phyloP scores from a whole-genome alignment of 1,284 basidiomycete species.

The Puccinia hordei region DNA sequence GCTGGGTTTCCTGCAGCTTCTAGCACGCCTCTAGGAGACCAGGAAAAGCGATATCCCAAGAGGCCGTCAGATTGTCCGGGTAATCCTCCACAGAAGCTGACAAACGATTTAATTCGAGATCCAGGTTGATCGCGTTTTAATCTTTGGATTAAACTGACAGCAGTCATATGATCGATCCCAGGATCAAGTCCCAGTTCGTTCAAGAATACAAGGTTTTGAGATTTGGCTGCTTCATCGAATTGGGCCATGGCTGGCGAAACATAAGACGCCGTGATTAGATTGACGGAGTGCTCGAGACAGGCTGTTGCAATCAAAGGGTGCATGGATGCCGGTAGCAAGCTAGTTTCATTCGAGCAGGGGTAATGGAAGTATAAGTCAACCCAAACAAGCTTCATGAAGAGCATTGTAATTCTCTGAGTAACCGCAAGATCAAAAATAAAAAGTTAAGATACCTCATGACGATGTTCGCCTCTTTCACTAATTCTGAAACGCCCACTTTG shows the following conservation, averaged over 20 bases:
- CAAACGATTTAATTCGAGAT: conserved; percentile 71
- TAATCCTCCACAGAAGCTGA: conserved; percentile 89
- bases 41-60: conserved; percentile 90
- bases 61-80: conserved; percentile 66
- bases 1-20: conserved; percentile 79
- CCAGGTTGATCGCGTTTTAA: conserved; percentile 64
- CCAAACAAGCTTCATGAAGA: neutral
- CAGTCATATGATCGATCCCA: conserved; percentile 92
- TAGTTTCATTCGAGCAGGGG: conserved; percentile 58
- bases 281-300: conserved; percentile 73
- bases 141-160: conserved; percentile 72
- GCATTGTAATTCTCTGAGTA: too few relatives aligned
- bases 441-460: conserved; percentile 66
- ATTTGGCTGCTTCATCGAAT: conserved; percentile 71
- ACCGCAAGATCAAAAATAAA: too few relatives aligned
- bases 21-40: conserved; percentile 86
- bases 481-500: conserved; percentile 62
- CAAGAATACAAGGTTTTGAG: conserved; percentile 73
- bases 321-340: conserved; percentile 76
- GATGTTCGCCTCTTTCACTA: conserved; percentile 68
- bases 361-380: neutral
- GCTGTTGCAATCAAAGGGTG: conserved; percentile 75
- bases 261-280: conserved; percentile 91
- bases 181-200: conserved; percentile 95
- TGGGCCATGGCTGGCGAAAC: conserved; percentile 77